Percentiles rank a stretch among this genome's conserved stretches.
phyloP scores from a whole-genome alignment of 768 basidiomycete genomes.

The Suillus lakei region DNA sequence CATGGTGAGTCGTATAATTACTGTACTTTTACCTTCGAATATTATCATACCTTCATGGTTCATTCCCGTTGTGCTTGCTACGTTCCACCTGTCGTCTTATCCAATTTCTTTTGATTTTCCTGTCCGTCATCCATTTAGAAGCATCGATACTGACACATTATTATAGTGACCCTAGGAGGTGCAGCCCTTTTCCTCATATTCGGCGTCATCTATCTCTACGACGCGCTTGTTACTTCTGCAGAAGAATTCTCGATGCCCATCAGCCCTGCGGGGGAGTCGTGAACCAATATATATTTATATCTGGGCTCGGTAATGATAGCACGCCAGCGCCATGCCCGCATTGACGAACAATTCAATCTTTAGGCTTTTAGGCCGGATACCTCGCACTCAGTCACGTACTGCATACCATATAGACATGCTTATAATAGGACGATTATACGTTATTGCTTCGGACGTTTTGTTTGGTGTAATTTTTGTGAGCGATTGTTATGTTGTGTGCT shows the following conservation, averaged over 20 bases:
- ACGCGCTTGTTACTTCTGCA: conserved; percentile 46
- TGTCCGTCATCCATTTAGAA: conserved; percentile 53
- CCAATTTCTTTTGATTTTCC: conserved; percentile 66
- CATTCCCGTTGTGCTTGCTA: conserved; percentile 59
- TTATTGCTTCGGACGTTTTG: background rate
- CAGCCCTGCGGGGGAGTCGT: background rate
- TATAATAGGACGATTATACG: background rate
- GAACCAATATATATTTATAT: background rate
- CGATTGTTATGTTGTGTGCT: too few relatives aligned
- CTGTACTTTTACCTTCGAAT: conserved; percentile 30
- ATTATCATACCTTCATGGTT: conserved; percentile 85
- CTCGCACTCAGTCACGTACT: background rate
- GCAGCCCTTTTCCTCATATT: conserved; percentile 84
- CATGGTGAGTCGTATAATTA: background rate
- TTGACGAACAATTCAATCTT: background rate
- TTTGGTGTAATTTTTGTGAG: too few relatives aligned
- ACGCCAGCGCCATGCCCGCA: background rate
- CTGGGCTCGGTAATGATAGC: background rate
- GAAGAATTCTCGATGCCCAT: conserved; percentile 26
- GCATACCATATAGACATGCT: background rate
- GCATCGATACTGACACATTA: background rate
- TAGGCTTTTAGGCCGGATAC: background rate
- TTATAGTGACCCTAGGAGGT: conserved; percentile 84
- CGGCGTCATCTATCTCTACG: conserved; percentile 77
- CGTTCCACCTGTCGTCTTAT: conserved; percentile 58